Base-by-base conservation (phyloP, 2,329 filamentous ascomycete genomes). In the Mycosphaerella sp. region DNA sequence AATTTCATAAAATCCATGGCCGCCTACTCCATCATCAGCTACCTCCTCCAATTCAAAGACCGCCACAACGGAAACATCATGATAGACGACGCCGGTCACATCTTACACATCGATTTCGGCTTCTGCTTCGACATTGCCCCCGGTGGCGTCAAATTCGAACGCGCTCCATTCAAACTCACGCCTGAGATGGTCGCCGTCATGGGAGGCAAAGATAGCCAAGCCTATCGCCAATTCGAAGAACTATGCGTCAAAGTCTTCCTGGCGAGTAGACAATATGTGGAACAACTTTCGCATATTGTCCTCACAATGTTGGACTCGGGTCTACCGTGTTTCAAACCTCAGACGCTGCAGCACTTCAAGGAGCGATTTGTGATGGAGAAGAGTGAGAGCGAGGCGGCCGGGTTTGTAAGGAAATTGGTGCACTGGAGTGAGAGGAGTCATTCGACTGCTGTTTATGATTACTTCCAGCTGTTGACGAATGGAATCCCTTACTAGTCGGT, bases 1-100 rank as follows among this genome's bases (percentile, higher is more conserved):
- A 97, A 97, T 71, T 98, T 99, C 67, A 90, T 98, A 71, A 98
- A 98, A 75, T 93, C 86, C 66, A 97, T 98, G 93, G 93, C 94
- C 0, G 94, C 93, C 10, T 98, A 98, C 75, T 94, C 87, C 14
- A 85, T 98, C 64, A 97, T 98, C 59, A 94, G 89, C 0, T 98
- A 95, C 73, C 77, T 98, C 12, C 75, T 98, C 34, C 94, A 98
- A 66, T 97, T 99, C 83, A 99, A 99, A 71, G 93, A 99, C 68
- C 85, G 93, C 2, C 93, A 98, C 74, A 98, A 98, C 69, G 93
- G 93, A 56, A 98, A 98, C 75, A 98, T 98, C 75, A 98, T 98
- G 94, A 84, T 98, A 57, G 91, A 98, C 68, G 91, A 96, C 64
- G 87, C 86, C 0, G 93, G 94, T 3, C 93, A 98, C 71, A 95